phyloP scores from a whole-genome alignment of 768 basidiomycete genomes.

The Trametes cingulata region DNA sequence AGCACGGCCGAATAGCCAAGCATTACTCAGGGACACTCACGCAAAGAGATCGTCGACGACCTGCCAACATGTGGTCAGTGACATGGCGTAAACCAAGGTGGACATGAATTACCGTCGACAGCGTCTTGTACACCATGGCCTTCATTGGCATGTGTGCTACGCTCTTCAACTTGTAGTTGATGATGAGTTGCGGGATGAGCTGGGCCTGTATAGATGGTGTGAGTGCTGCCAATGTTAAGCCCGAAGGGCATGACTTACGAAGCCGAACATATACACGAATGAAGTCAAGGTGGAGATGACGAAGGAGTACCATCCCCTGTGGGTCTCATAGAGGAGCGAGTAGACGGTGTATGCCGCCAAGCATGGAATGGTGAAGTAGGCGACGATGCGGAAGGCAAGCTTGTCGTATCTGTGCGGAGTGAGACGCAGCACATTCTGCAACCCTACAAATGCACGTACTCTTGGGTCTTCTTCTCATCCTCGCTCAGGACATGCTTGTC shows the following conservation, averaged over 20 bases:
- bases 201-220: conserved; percentile 58
- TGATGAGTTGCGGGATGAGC: conserved; percentile 85
- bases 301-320: conserved; percentile 96
- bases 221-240: conserved; percentile 9
- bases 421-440: neutral
- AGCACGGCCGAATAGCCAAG: neutral
- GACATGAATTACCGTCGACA: conserved; percentile 57
- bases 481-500: conserved; percentile 97
- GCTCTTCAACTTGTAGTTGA: conserved; percentile 97
- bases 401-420: conserved; percentile 75
- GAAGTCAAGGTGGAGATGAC: conserved; percentile 90
- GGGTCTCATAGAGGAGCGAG: conserved; percentile 79
- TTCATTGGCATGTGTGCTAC: conserved; percentile 99
- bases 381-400: conserved; percentile 93
- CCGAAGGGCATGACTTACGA: conserved; percentile 60
- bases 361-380: conserved; percentile 83
- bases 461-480: conserved; percentile 97
- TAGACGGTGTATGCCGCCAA: conserved; percentile 78
- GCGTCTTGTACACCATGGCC: conserved; percentile 93
- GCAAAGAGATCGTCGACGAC: conserved; percentile 90
- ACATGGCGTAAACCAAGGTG: too few species aligned
- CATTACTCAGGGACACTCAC: conserved; percentile 45
- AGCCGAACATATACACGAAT: conserved; percentile 96
- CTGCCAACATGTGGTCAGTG: neutral
- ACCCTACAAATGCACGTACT: conserved; percentile 51